Evolutionary conservation across 176 grass and related monocot species (phyloP).

Genomic region (Alopecurus myosuroides): DNA sequence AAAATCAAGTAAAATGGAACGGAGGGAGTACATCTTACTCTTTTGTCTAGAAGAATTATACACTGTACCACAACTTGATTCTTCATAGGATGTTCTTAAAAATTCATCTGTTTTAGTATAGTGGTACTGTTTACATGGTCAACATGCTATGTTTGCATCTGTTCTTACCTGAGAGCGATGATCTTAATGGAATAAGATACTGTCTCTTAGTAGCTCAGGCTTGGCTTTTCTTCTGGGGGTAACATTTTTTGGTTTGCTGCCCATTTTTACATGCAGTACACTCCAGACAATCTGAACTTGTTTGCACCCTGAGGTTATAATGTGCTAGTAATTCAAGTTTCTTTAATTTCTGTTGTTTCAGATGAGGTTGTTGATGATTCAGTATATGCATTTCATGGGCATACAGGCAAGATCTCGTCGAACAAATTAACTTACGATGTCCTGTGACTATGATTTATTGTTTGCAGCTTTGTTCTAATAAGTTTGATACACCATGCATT

Average conservation of each 20-base stretch:
- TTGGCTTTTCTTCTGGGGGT: not conserved
- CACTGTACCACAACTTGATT: not conserved
- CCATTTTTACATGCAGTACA: not conserved
- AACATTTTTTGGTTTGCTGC: too few relatives aligned
- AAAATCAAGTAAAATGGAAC: too few relatives aligned
- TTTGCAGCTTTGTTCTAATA: not conserved
- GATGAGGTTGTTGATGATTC: conserved; percentile 33
- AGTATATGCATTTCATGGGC: conserved; percentile 38
- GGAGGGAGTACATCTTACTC: too few relatives aligned
- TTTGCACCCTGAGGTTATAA: not conserved
- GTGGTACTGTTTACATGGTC: not conserved
- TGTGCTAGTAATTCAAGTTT: not conserved
- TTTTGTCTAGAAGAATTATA: not conserved
- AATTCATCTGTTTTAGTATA: not conserved
- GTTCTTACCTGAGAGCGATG: not conserved
- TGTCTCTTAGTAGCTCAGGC: not conserved
- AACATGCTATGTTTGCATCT: not conserved
- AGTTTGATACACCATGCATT: not conserved
- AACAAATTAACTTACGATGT: not conserved
- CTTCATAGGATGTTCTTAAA: not conserved
- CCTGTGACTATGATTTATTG: not conserved
- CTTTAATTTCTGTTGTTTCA: conserved; percentile 10
- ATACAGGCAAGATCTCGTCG: conserved; percentile 34
- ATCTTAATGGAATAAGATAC: not conserved
- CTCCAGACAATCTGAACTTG: not conserved